These are phyloP conservation scores for Citrus australasica DNA, from an alignment of 345 rosid species.

Conservation along the genomic window DNA sequence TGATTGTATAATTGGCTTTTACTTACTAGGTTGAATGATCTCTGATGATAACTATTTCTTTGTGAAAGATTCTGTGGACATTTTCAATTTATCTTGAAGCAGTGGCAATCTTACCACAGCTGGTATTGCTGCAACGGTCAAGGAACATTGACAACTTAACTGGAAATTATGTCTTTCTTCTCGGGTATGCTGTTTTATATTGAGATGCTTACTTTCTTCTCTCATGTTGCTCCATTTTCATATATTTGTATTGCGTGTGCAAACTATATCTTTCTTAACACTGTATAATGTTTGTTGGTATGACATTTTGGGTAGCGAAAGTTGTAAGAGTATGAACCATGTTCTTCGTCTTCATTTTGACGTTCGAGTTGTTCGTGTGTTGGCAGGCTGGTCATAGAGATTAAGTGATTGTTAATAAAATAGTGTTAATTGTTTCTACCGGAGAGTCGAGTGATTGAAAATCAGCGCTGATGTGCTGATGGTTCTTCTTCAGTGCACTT, in stretches of 20 bases:
- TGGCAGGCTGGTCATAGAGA: background rate
- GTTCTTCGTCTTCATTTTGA: background rate
- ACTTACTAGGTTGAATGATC: background rate
- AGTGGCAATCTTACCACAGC: slow-evolving; percentile 52
- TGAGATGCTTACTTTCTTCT: background rate
- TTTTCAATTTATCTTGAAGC: slow-evolving; percentile 54
- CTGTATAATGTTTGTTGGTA: background rate
- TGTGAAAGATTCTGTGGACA: slow-evolving; percentile 43
- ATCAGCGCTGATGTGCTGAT: too few species aligned
- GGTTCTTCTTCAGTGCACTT: background rate
- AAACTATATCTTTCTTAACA: background rate
- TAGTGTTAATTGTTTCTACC: background rate
- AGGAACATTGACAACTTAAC: slow-evolving; percentile 54
- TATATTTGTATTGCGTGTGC: background rate
- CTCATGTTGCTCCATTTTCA: background rate
- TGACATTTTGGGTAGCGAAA: background rate
- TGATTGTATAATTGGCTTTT: background rate
- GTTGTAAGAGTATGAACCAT: background rate
- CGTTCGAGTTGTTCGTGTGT: background rate
- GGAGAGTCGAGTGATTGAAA: too few species aligned
- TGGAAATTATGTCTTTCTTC: slow-evolving; percentile 47
- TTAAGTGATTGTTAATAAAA: background rate
- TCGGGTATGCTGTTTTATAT: slow-evolving; percentile 33
- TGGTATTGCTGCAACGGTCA: slow-evolving; percentile 45
- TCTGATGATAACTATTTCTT: slow-evolving; percentile 6